phyloP scores from a whole-genome alignment of 2,329 filamentous ascomycete genomes.

The Chlorencoelia australis region DNA sequence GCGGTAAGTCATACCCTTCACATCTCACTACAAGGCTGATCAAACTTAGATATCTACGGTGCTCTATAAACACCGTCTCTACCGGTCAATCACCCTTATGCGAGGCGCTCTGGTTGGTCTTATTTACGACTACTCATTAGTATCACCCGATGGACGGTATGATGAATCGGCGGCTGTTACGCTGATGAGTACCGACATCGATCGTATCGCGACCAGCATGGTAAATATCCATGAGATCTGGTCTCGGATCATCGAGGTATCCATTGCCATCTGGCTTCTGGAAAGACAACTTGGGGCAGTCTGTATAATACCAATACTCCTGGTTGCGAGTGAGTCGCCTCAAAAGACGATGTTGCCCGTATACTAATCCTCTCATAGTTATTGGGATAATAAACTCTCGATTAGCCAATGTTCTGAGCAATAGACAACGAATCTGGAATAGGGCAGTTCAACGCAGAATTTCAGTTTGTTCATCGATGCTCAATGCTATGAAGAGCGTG shows the following conservation, averaged over 20 bases:
- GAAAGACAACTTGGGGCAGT: conserved; percentile 25
- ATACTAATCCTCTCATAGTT: background rate
- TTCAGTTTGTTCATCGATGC: conserved; percentile 31
- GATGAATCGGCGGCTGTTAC: conserved; percentile 32
- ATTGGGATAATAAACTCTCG: background rate
- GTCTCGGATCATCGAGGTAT: conserved; percentile 31
- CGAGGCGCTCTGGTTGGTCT: conserved; percentile 36
- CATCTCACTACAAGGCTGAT: background rate
- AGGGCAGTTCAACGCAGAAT: conserved; percentile 24
- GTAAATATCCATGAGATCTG: conserved; percentile 30
- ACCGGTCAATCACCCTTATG: conserved; percentile 34
- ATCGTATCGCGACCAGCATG: conserved; percentile 22
- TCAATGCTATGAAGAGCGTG: conserved; percentile 34
- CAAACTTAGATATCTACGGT: conserved; percentile 12
- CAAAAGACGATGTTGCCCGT: conserved; percentile 1
- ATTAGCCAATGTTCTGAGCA: conserved; percentile 8
- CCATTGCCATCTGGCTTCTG: conserved; percentile 30
- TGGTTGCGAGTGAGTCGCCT: conserved; percentile 9
- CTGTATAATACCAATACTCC: conserved; percentile 20
- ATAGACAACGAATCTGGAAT: background rate
- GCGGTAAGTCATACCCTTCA: conserved; percentile 1
- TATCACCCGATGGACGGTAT: conserved; percentile 23
- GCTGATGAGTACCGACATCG: conserved; percentile 35
- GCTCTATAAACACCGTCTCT: conserved; percentile 29
- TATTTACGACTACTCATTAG: conserved; percentile 39